Evolutionary conservation across 163 green algal species (phyloP), one percentile per base, ranked within the genome.

Genomic region (Scenedesmus sp.): DNA sequence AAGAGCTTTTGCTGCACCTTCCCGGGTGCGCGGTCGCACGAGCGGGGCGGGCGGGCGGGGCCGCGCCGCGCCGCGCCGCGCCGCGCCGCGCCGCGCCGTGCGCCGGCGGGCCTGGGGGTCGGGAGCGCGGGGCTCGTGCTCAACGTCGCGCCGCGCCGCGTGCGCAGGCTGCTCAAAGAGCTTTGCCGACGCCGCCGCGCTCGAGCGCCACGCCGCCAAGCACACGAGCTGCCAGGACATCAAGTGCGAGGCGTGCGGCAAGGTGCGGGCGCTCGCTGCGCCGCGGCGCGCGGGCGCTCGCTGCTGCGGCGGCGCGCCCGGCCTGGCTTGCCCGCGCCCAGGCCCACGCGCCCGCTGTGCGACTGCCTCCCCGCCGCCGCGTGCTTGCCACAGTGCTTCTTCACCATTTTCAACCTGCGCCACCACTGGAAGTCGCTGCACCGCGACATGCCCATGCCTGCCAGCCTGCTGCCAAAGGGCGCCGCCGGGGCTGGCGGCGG

Each of bases 141-240:
- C n/a, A n/a, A n/a, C n/a, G n/a, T n/a, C n/a, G n/a, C n/a, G n/a
- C n/a, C n/a, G n/a, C n/a, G n/a, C n/a, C n/a, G n/a, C n/a, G n/a
- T n/a, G n/a, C n/a, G n/a, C n/a, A n/a, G 56, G 74, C 57, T 84
- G 77, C 62, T 45, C 45, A 20, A 84, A 84, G 74, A 57, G 54
- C 45, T 84, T 84, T 77, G 50, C 74, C 18, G 77, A 84, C 56
- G 74, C 48, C 22, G 57, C 31, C 26, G 81, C 81, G 51, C 29
- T 84, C 18, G 74, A 81, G 64, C 28, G 58, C 13, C 77, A 84
- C 39, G 65, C 54, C 7, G 58, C 47, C n/a, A 81, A 67, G 57
- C 77, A 84, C 24, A 67, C 69, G 4, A 28, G 24, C 33, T 65
- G 67, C 67, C 45, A 76, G 47, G 67, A 76, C 47, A 76, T 76